Base-by-base conservation (phyloP, 805 yeast species). In the Komagataella pastoris region DNA sequence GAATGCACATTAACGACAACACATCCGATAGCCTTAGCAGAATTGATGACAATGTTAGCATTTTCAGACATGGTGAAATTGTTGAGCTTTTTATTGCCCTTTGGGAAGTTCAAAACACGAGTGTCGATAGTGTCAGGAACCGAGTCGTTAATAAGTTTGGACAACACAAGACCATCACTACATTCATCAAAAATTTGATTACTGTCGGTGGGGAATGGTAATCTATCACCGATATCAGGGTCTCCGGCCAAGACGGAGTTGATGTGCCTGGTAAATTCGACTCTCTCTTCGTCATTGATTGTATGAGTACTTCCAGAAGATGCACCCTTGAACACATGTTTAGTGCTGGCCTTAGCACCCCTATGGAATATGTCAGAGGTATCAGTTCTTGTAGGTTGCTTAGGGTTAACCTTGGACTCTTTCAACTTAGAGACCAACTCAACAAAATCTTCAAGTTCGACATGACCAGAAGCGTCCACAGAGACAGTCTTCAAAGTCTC, bases 11-110 rank as follows among this genome's bases (percentile, higher is more conserved):
- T 93, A 50, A 93, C 98, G 49, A 93, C 98, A 53, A 93, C 86
- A 75, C 97, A 91, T 18, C 99, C 99, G 69, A 93, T 93, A 51
- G 98, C 99, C 71, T 93, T 93, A 30, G 99, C 99, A 2, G 99
- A 93, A 68, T 93, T 93, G 69, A 93, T 88, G 44, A 93, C 98
- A 58, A 93, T 90, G 70, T 93, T 93, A 51, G 98, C 97, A 69
- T 93, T 93, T 71, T 93, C 99, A 57, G 86, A 79, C 82, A 95
- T 91, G 57, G 90, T 93, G 75, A 93, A 93, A 64, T 88, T 88
- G 74, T 93, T 93, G 65, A 93, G 77, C 17, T 77, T 69, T 69
- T 88, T 90, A 54, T 85, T 85, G 58, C 77, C 76, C 65, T 84
- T 85, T 23, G 98, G 95, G 65, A 83, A 73, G 68, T 93, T 93